Percentiles rank a stretch among this genome's conserved stretches.
Conservation (phyloP, 805 yeast species). For the Scheffersomyces ergatensis region DNA sequence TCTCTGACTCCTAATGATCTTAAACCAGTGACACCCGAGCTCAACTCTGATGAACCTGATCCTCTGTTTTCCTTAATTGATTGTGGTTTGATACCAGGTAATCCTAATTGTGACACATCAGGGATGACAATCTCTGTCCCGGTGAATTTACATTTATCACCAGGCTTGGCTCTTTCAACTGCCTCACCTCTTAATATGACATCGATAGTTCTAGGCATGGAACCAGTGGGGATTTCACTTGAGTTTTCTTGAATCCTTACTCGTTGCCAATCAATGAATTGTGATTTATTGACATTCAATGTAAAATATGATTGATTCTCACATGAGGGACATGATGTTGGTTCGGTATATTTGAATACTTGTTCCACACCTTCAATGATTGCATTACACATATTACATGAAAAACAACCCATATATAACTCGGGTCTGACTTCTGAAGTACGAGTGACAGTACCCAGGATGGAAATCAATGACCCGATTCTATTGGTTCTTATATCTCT, state of each 20-base stretch:
- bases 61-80: conserved; percentile 67
- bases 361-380: conserved; percentile 89
- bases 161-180: conserved; percentile 96
- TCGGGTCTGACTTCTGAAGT: conserved; percentile 97
- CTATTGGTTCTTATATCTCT: conserved; percentile 88
- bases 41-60: conserved; percentile 64
- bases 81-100: conserved; percentile 92
- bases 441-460: conserved; percentile 93
- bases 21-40: conserved; percentile 86
- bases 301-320: conserved; percentile 86
- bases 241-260: conserved; percentile 94
- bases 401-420: conserved; percentile 78
- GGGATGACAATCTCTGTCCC: conserved; percentile 96
- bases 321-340: conserved; percentile 88
- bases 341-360: conserved; percentile 89
- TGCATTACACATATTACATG: conserved; percentile 86
- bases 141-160: conserved; percentile 90
- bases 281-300: conserved; percentile 75
- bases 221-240: conserved; percentile 95
- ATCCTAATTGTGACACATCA: conserved; percentile 87
- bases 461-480: conserved; percentile 79
- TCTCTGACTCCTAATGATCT: conserved; percentile 92
- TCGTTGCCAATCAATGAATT: conserved; percentile 94
- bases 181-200: conserved; percentile 90
- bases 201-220: conserved; percentile 97